Base-by-base conservation (phyloP, 2,329 filamentous ascomycete species). In the Diaporthe batatas region DNA sequence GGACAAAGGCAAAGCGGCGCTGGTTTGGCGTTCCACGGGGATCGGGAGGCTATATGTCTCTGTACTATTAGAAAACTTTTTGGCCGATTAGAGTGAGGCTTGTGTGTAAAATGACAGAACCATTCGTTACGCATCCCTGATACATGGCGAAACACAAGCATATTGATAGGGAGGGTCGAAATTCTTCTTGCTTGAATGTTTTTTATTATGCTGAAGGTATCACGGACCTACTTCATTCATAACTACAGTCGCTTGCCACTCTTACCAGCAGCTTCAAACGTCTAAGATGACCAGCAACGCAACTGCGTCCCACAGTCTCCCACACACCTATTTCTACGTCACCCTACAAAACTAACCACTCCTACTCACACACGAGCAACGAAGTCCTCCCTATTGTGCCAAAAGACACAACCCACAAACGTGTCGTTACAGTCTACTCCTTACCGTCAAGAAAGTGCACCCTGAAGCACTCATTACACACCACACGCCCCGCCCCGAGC, bases 11-110 rank as follows among this genome's bases (percentile, higher is more conserved):
- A 64, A 21, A 67, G 62, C 62, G 62, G 47, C 47, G 36, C 29
- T 51, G 47, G 62, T 25, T 25, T 25, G 62, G 62, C 62, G 44
- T 67, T 67, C 21, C 6, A 49, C n/a, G 62, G 47, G 47, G 14
- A 34, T 32, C 2, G n/a, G 39, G 58, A 25, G 39, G 23, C 23
- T 47, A 32, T 21, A 7, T 53, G 44, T 53, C 39, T 53, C 47
- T 67, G 62, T 67, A 67, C 10, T 53, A 39, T n/a, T 67, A 67
- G 62, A 67, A 53, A 23, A 67, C 23, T 36, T n/a, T 32, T 53
- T 34, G 32, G n/a, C 39, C 14, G 44, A 39, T 39, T 67, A 53
- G 62, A 67, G 7, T 39, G 44, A 67, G 47, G 25, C 32, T 21
- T 47, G 44, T 25, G 14, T n/a, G 32, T n/a, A n/a, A 53, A 67